Base-by-base conservation (phyloP, 1,284 basidiomycete genomes). In the Puccinia hordei region DNA sequence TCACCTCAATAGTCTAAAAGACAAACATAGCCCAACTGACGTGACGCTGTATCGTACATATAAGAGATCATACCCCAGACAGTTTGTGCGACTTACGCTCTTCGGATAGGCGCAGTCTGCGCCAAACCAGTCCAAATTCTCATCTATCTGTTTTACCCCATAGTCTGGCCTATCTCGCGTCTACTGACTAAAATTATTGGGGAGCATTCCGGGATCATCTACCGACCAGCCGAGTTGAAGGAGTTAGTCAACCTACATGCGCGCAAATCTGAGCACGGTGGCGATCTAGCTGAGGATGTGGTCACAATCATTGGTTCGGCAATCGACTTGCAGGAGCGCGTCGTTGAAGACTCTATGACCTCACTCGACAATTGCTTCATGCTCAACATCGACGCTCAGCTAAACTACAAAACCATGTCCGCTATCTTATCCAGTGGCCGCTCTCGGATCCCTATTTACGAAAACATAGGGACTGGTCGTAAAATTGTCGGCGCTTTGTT, bases 11-110 rank as follows among this genome's bases (percentile, higher is more conserved):
- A 61, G 9, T 27, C 9, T 61, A 10, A 9, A 27, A 33, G 30
- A 59, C 4, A 59, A 33, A 33, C 15, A 44, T 10, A n/a, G 51
- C 4, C 55, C 1, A 59, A 59, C 73, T 61, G 24, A 75, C 15
- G 27, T 46, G 22, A 57, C 13, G 30, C 35, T 30, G 76, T 91
- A 91, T 93, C 83, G 92, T 93, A 82, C 94, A 94, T 92, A 69
- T n/a, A n/a, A n/a, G 94, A 97, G 87, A 93, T 98, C 83, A 97
- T 97, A 81, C 95, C 95, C 0, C 88, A 89, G 83, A 86, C 87
- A 35, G 87, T 88, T 38, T 86, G 86, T 77, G 84, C 85, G 13
- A 84, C 85, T 12, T 86, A 85, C 81, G 86, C 85, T 8, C 82
- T 86, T 27, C 83, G 81, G 19, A 84, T 86, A 63, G 85, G 85